A percentile compares a stretch with the other conserved stretches of the same genome.
Evolutionary conservation across 176 grass and related monocot species (phyloP).

Genomic region (Alloteropsis semialata): DNA sequence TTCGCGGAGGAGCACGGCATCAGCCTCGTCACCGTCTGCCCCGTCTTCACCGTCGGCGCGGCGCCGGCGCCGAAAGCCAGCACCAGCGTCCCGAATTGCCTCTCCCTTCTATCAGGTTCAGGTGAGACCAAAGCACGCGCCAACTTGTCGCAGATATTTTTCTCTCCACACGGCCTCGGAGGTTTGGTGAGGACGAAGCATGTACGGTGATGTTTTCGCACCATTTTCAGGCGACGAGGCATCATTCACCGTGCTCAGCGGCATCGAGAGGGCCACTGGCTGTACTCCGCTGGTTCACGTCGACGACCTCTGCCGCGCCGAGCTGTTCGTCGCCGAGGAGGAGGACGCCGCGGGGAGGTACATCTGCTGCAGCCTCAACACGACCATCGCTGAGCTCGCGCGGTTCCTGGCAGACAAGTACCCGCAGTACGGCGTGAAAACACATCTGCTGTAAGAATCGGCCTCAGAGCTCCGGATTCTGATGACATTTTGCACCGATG

Average conservation of each 20-base stretch:
- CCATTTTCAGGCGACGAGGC: constrained; percentile 37
- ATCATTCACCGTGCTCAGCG: constrained; percentile 22
- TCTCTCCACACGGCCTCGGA: not conserved
- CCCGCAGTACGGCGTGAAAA: constrained; percentile 56
- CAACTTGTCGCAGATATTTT: not conserved
- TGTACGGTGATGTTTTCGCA: too few species aligned
- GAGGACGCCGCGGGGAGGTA: constrained; percentile 44
- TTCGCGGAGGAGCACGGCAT: constrained; percentile 32
- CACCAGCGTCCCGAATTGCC: constrained; percentile 17
- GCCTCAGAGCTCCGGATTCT: not conserved
- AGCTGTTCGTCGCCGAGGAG: constrained; percentile 62
- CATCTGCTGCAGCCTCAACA: constrained; percentile 59
- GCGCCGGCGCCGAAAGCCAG: not conserved
- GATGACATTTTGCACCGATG: not conserved
- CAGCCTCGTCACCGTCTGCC: constrained; percentile 42
- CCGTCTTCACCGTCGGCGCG: constrained; percentile 8
- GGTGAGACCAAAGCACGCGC: not conserved
- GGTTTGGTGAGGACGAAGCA: too few species aligned
- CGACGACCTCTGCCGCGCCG: constrained; percentile 66
- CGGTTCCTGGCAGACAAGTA: constrained; percentile 43
- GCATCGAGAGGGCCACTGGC: not conserved
- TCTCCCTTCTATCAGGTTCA: constrained; percentile 41
- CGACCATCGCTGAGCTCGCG: constrained; percentile 35
- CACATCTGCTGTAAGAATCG: not conserved
- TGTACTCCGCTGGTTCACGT: constrained; percentile 29